Base-by-base conservation (phyloP, 2,329 filamentous ascomycete species). In the Verticillium nonalfalfae region DNA sequence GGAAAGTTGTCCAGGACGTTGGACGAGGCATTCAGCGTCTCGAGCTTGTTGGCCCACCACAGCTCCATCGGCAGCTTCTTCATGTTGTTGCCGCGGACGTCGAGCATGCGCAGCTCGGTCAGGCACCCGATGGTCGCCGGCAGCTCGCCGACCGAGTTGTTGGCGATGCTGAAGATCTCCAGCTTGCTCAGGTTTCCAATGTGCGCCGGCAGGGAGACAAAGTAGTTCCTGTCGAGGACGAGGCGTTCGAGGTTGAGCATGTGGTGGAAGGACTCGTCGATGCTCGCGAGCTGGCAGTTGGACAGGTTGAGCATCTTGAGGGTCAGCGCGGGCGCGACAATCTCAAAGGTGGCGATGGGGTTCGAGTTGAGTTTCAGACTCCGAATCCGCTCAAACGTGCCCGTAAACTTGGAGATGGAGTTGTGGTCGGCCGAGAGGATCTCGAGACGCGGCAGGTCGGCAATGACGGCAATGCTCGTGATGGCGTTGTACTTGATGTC, bases 401-500 rank as follows among this genome's bases (percentile, higher is more conserved):
- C 93, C 65, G 90, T 88, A 70, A 98, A 98, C 57, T 90, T 89
- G 0, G 93, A 96, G 57, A 99, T 90, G 57, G 86, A 85, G 73
- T 99, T 99, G 80, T 99, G 94, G 56, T 96, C 94, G 39, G 94
- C 90, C 62, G 92, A 90, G 31, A 98, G 79, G 64, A 91, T 90
- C 75, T 99, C 95, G 45, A 99, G 78, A 67, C 90, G 90, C 3
- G 94, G 94, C 18, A 99, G 81, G 63, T 89, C 83, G 2, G 91
- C 90, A 64, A 98, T 87, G 60, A 92, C 86, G 72, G 98, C 91
- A 70, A 99, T 97, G 70, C 87, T 93, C 58, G 88, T 88, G 61
- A 99, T 90, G 18, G 85, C 83, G 71, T 99, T 99, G 79, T 96
- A 98, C 65, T 96, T 92, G 66, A 96, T 88, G 74, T 99, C 95